Base-by-base conservation (phyloP, 805 yeast species). In the Cyberlindnera bimundalis region DNA sequence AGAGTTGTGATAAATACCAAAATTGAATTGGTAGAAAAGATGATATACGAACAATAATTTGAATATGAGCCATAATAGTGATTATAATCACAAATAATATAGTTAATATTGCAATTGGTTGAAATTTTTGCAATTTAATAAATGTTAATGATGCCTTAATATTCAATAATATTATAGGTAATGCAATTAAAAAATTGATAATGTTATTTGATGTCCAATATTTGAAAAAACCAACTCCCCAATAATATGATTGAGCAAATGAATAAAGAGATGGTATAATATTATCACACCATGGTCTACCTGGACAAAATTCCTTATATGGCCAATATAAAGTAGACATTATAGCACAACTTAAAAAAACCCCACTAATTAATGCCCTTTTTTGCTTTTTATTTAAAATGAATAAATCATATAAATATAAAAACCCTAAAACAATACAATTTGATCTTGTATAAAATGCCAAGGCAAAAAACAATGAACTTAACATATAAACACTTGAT, bases 191-290 rank as follows among this genome's bases (percentile, higher is more conserved):
- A 58, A 93, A 91, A 60, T 90, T 85, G 10, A 96, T 96, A 7
- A 86, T 61, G 53, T 93, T 91, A 55, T 78, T 79, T 0, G 70
- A 43, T 0, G 93, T 83, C 91, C 96, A 93, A 62, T 93, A 93
- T 29, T 63, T 68, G 41, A 93, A 60, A 38, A 90, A 77, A 0
- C 99, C 98, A 32, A 70, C 73, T 51, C 79, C 75, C 99, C 99
- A 93, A 60, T 91, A 89, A 48, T 78, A 70, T 2, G 64, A 43
- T 61, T 93, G 99, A 6, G 95, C 84, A 59, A 71, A 86, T 3
- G 75, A 60, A 51, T 80, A 80, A 12, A 91, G 66, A 17, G 82
- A 73, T 6, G 85, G 87, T 0, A 84, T 37, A 4, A 47, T 43
- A 5, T 65, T 48, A 12, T 64, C 45, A 59, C 99, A 91, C 97